These are phyloP conservation scores for Malus domestica DNA, from an alignment of 306 rosid species.

Conservation along the genomic window ASM211411v1 NC_041794.1:33348001-33348500, in stretches of 20 bases:
- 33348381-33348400: conserved; percentile 65
- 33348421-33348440: conserved; percentile 92
- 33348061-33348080: conserved; percentile 40
- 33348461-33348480: conserved; percentile 73
- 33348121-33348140: conserved; percentile 35
- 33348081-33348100: conserved; percentile 34
- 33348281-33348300: conserved; percentile 72
- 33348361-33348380: conserved; percentile 93
- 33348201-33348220: conserved; percentile 72
- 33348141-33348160: conserved; percentile 53
- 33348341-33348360: conserved; percentile 82
- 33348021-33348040: conserved; percentile 42
- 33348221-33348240: conserved; percentile 62
- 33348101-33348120: conserved; percentile 36
- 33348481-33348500: conserved; percentile 91
- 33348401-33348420: conserved; percentile 92
- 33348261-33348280: conserved; percentile 92
- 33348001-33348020: conserved; percentile 31
- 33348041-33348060: conserved; percentile 38
- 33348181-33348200: conserved; percentile 75
- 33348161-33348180: conserved; percentile 60
- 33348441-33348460: conserved; percentile 67
- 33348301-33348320: conserved; percentile 78
- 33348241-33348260: conserved; percentile 77
- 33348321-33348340: conserved; percentile 76